These are phyloP conservation scores for Sordariomycetes sp. DNA, from an alignment of 2,329 filamentous ascomycete genomes.

Conservation along the genomic window DNA sequence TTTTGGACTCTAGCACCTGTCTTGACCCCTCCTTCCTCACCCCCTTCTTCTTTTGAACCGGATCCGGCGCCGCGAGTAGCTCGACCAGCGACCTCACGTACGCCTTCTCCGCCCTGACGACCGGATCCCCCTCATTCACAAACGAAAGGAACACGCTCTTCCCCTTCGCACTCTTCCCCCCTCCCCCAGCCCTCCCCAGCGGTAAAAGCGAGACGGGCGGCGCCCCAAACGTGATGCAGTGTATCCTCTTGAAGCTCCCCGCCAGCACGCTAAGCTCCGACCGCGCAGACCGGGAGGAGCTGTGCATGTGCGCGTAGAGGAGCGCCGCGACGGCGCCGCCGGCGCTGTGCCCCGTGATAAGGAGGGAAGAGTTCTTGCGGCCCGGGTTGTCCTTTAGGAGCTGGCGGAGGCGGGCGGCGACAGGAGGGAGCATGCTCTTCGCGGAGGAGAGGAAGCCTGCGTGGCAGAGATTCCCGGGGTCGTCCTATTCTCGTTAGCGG, in stretches of 20 bases:
- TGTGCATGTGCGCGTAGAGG: conserved; percentile 71
- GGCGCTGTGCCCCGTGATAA: conserved; percentile 79
- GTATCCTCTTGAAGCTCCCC: conserved; percentile 56
- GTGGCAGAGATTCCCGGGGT: conserved; percentile 65
- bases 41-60: conserved; percentile 13
- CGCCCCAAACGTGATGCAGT: conserved; percentile 78
- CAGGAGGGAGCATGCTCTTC: conserved; percentile 58
- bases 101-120: conserved; percentile 61
- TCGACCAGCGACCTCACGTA: conserved; percentile 63
- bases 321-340: conserved; percentile 74
- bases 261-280: conserved; percentile 59
- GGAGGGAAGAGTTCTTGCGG: conserved; percentile 51
- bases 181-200: conserved; percentile 41
- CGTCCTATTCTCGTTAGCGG: conserved; percentile 33
- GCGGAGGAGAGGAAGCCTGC: conserved; percentile 69
- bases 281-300: conserved; percentile 33
- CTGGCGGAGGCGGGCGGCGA: conserved; percentile 55
- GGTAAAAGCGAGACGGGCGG: conserved; percentile 65
- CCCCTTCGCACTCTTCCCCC: too few relatives aligned
- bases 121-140: conserved; percentile 77
- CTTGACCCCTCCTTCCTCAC: background rate
- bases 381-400: conserved; percentile 60
- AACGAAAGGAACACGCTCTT: conserved; percentile 70
- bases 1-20: background rate
- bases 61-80: conserved; percentile 50